Conservation (phyloP, 1,284 basidiomycete genomes). For the Tilletia walkeri region DNA sequence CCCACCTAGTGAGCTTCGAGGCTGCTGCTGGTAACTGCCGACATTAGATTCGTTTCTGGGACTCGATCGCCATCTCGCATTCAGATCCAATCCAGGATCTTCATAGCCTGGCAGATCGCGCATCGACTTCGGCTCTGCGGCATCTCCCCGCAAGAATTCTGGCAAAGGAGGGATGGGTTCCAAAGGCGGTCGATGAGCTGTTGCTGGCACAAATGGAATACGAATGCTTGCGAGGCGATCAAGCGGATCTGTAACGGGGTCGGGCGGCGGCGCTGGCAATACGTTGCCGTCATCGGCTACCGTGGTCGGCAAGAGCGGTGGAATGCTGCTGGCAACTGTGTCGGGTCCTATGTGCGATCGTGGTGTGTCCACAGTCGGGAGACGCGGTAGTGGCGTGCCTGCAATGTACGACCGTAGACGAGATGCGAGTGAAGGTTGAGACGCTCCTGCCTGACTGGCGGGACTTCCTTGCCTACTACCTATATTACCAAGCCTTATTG, state of each 20-base stretch:
- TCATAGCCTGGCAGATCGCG: background rate
- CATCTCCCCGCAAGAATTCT: slow-evolving; percentile 3
- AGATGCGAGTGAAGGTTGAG: slow-evolving; percentile 9
- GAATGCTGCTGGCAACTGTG: background rate
- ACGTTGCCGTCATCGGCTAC: slow-evolving; percentile 10
- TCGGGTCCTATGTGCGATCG: background rate
- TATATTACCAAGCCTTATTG: background rate
- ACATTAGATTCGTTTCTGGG: background rate
- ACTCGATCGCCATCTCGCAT: background rate
- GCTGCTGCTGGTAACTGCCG: background rate
- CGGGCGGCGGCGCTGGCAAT: background rate
- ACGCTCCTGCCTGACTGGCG: background rate
- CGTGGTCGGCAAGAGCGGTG: background rate
- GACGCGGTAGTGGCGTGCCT: background rate
- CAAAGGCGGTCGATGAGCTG: slow-evolving; percentile 9
- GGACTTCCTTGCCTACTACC: background rate
- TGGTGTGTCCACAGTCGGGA: background rate
- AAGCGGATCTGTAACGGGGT: background rate
- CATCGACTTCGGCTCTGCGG: background rate
- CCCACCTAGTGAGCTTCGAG: background rate
- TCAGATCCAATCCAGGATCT: background rate
- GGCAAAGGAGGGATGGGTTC: slow-evolving; percentile 13
- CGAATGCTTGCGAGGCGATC: slow-evolving; percentile 10
- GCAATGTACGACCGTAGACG: slow-evolving; percentile 4
- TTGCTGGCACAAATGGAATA: slow-evolving; percentile 7